Evolutionary conservation across 129 eudicot species (phyloP), one percentile per base, ranked within the genome.

Genomic region (Lactuca saligna): DNA sequence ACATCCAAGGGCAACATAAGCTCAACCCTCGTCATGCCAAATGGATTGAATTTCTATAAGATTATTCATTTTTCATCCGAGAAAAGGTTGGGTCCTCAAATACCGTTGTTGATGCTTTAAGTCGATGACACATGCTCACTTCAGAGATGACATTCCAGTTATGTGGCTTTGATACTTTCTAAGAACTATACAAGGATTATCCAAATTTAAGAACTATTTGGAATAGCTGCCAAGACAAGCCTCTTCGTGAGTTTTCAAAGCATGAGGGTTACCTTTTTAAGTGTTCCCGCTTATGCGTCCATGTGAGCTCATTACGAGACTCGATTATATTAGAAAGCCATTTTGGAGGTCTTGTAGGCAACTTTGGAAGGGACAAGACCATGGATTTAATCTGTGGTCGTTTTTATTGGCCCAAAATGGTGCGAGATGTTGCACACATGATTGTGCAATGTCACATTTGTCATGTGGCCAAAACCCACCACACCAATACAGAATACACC

Each of bases 341-440:
- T 51, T 5, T n/a, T 6, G 56, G 56, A 3, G 56, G 56, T 51
- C 1, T 51, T 5, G 56, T n/a, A 11, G 20, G 56, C 0, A 20
- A 51, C 56, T 51, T 51, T 51, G 56, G 56, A 3, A 6, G 20
- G 56, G 56, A 51, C 17, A 51, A 51, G 56, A 51, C 56, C 56
- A 0, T 8, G n/a, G 10, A 1, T 1, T 8, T 51, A 12, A 13
- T 12, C 17, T 3, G 3, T 51, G 56, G 31, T 5, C 58, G 2
- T 6, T 54, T 54, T 54, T 54, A 1, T 54, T 57, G 62, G 15
- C 0, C 39, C 37, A 31, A 20, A 4, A 39, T 39, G 44, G 7
- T 3, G 44, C 44, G 44, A 1, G 44, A 39, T 39, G 44, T 39
- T 39, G 3, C 44, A 0, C 44, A 10, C 9, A 2, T 39, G 0